Conservation (phyloP, 164 flowering plant species). For the Vitis amurensis region DNA sequence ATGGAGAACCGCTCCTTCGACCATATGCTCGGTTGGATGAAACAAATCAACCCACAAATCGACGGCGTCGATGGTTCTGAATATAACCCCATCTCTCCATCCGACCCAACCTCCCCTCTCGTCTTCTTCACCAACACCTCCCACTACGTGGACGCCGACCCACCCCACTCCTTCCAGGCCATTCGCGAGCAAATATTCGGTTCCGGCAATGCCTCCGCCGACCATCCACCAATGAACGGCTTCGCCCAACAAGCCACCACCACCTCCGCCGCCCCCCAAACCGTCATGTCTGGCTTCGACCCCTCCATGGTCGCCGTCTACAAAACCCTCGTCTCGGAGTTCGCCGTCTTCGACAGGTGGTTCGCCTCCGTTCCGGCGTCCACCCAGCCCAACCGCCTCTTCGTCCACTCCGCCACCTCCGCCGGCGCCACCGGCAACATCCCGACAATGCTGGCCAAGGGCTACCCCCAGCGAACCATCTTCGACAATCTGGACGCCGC, state of each 20-base stretch:
- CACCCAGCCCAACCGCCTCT: constrained; percentile 78
- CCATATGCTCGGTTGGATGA: constrained; percentile 91
- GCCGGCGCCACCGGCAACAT: constrained; percentile 67
- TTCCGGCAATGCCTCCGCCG: constrained; percentile 33
- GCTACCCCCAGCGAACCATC: constrained; percentile 62
- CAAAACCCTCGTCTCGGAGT: constrained; percentile 52
- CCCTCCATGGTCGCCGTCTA: constrained; percentile 62
- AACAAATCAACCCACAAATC: constrained; percentile 58
- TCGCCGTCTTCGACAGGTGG: constrained; percentile 81
- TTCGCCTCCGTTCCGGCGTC: constrained; percentile 78
- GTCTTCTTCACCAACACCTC: constrained; percentile 46
- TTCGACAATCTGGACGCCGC: constrained; percentile 45
- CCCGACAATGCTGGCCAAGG: constrained; percentile 34
- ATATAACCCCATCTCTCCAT: constrained; percentile 41
- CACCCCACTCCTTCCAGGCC: constrained; percentile 83
- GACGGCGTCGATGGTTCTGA: constrained; percentile 78
- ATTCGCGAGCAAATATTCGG: constrained; percentile 76
- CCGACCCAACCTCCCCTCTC: constrained; percentile 41
- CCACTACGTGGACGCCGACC: constrained; percentile 71
- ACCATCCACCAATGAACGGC: constrained; percentile 69
- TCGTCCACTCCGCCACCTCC: constrained; percentile 80
- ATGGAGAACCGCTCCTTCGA: constrained; percentile 88
- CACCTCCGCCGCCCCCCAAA: constrained; percentile 26
- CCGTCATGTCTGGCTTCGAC: constrained; percentile 70
- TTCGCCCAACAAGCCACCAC: constrained; percentile 67